These are phyloP conservation scores for Porphyra umbilicalis DNA, from an alignment of 31 red algal species.

Conservation along the genomic window DNA sequence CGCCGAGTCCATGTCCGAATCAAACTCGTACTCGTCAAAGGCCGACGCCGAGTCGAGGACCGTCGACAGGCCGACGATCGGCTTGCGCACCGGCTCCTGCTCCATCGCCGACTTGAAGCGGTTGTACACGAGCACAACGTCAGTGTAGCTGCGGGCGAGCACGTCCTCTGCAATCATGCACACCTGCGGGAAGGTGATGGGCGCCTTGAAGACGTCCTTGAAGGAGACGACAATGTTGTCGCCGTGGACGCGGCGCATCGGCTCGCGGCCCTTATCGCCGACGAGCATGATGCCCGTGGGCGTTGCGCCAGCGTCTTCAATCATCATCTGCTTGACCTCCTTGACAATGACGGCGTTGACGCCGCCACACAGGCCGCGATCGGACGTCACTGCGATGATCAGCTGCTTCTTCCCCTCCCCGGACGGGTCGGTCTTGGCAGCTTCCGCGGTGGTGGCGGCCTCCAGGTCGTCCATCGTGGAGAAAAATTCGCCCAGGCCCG, in stretches of 20 bases:
- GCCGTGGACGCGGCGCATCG: slow-evolving; percentile 52
- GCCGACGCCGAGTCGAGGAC: slow-evolving; percentile 71
- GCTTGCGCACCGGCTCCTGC: slow-evolving; percentile 40
- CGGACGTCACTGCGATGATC: slow-evolving; percentile 86
- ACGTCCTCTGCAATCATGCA: slow-evolving; percentile 94
- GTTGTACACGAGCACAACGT: slow-evolving; percentile 91
- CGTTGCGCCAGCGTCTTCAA: slow-evolving; percentile 4
- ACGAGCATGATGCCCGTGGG: slow-evolving; percentile 74
- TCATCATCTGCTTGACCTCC: slow-evolving; percentile 58
- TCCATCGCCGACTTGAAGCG: slow-evolving; percentile 72
- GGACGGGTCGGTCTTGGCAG: slow-evolving; percentile 2
- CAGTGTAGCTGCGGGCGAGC: slow-evolving; percentile 60
- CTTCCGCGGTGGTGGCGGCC: slow-evolving; percentile 13
- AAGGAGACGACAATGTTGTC: slow-evolving; percentile 65
- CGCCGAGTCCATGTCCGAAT: slow-evolving; percentile 92
- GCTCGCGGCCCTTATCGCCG: slow-evolving; percentile 96
- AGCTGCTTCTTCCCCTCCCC: slow-evolving; percentile 27
- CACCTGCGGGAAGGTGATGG: slow-evolving; percentile 82
- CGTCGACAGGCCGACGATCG: slow-evolving; percentile 48
- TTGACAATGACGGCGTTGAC: slow-evolving; percentile 91
- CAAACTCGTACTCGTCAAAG: slow-evolving; percentile 98
- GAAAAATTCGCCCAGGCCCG: slow-evolving; percentile 79
- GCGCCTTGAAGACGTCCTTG: slow-evolving; percentile 94
- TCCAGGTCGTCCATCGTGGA: slow-evolving; percentile 62
- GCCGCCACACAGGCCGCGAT: slow-evolving; percentile 96